Evolutionary conservation across 2,329 filamentous ascomycete species (phyloP).

Genomic region (Alternaria solani): DNA sequence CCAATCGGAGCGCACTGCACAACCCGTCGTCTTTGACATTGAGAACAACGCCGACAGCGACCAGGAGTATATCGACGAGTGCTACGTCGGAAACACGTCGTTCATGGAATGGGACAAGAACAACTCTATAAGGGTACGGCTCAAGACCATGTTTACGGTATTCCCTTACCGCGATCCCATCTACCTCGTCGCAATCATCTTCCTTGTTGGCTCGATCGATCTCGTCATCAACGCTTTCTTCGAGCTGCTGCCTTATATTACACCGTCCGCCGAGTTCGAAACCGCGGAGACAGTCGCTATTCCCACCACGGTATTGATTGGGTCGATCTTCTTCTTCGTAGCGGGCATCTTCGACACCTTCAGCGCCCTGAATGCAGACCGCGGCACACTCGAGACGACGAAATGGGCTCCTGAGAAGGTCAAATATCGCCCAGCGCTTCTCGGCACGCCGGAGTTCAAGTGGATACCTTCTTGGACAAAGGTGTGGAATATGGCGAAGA

Average conservation of each 20-base stretch:
- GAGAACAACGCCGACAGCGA: background rate
- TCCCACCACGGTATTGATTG: conserved; percentile 34
- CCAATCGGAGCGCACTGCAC: conserved; percentile 23
- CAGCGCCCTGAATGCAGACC: conserved; percentile 34
- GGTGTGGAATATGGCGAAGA: conserved; percentile 26
- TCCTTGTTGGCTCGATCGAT: conserved; percentile 33
- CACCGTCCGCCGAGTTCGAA: conserved; percentile 20
- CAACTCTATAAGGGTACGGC: conserved; percentile 4
- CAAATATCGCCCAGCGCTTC: conserved; percentile 33
- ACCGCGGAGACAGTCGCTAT: conserved; percentile 29
- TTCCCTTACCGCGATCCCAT: conserved; percentile 41
- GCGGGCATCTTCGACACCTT: conserved; percentile 40
- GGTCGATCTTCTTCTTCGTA: conserved; percentile 37
- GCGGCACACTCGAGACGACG: conserved; percentile 22
- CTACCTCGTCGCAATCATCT: conserved; percentile 40
- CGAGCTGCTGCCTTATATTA: conserved; percentile 30
- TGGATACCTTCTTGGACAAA: conserved; percentile 33
- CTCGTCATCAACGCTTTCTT: conserved; percentile 40
- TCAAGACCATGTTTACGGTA: conserved; percentile 29
- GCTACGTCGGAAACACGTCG: background rate
- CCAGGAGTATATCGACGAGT: conserved; percentile 2
- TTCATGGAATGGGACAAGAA: conserved; percentile 7
- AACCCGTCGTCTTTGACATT: conserved; percentile 8
- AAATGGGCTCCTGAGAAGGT: conserved; percentile 18
- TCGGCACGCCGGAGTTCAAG: conserved; percentile 35